Evolutionary conservation across 2,329 filamentous ascomycete genomes (phyloP), one percentile per base, ranked within the genome.

Genomic region (Dothidotthia symphoricarpi): DNA sequence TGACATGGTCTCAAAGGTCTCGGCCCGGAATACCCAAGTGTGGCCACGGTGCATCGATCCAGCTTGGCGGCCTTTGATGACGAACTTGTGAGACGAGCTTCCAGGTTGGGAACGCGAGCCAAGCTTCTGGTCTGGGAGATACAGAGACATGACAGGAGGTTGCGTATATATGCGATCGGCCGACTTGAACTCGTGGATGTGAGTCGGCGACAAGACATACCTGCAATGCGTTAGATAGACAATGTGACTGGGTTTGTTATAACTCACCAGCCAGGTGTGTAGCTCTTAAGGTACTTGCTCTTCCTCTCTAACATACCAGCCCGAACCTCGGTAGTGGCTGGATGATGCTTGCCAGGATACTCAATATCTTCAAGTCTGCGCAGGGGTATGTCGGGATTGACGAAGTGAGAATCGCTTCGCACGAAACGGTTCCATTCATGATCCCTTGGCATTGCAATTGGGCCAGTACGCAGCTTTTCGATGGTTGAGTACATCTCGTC

Each of bases 111-210:
- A 96, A 63, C 94, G 89, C 24, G 90, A 94, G 25, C 93, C 93
- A 40, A 98, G 77, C 65, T 95, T 96, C 69, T 97, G 93, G 55
- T 97, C 93, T 6, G 86, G 86, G 17, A 98, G 79, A 63, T 93
- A 95, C 39, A 98, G 76, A 28, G 93, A 97, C 91, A 98, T 96
- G 63, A 97, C 81, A 1, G 93, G 93, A 26, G 86, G 84, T 68
- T 93, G 88, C 43, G 80, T 76, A 55, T 77, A 76, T 47, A 83
- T 85, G 65, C 91, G 90, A 69, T 97, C 91, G 51, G 89, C 88
- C n/a, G 89, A 95, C 67, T 95, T 96, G 78, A 97, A 98, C 69
- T 98, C 93, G 71, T 98, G 93, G 15, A 98, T 78, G 69, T 98
- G 93, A 39, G 93, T 97, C 12, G 93, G 88, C 55, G 93, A 95